Percentiles rank a stretch among this genome's conserved stretches.
phyloP scores from a whole-genome alignment of 2,329 filamentous ascomycete species.

The Orbilia javanica region DNA sequence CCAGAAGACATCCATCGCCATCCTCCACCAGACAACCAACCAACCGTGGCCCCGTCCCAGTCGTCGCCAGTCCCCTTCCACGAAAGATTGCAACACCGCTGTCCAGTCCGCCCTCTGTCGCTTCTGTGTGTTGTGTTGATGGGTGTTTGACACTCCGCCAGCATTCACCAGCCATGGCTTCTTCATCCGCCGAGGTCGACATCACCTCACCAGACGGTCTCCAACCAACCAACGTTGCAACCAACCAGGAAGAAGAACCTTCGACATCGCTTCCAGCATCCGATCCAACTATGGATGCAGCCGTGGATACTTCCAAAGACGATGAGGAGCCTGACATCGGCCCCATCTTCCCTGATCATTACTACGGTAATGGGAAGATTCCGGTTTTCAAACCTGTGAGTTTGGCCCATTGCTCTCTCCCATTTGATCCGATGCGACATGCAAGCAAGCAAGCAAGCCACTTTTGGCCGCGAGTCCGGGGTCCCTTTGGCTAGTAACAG shows the following conservation, averaged over 20 bases:
- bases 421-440: slow-evolving; percentile 6
- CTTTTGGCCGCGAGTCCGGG: not conserved
- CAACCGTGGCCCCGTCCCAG: not conserved
- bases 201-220: slow-evolving; percentile 7
- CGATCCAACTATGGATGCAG: slow-evolving; percentile 10
- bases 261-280: not conserved
- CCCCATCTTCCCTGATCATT: slow-evolving; percentile 86
- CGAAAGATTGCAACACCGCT: too few species aligned
- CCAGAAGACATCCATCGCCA: not conserved
- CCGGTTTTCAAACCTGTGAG: slow-evolving; percentile 90
- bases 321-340: slow-evolving; percentile 75
- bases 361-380: slow-evolving; percentile 83
- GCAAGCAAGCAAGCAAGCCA: not conserved
- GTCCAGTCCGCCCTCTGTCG: not conserved
- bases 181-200: slow-evolving; percentile 49
- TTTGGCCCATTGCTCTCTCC: slow-evolving; percentile 61
- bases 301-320: slow-evolving; percentile 59
- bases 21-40: not conserved
- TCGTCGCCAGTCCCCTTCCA: not conserved
- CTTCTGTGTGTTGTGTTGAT: slow-evolving; percentile 44
- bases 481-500: not conserved
- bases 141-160: slow-evolving; percentile 43
- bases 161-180: slow-evolving; percentile 37
- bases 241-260: slow-evolving; percentile 14
- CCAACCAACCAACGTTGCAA: not conserved